Percentiles rank a stretch among this genome's conserved stretches.
Evolutionary conservation across 257 asterid genomes (phyloP).

Genomic region (Salvia rosmarinus): DNA sequence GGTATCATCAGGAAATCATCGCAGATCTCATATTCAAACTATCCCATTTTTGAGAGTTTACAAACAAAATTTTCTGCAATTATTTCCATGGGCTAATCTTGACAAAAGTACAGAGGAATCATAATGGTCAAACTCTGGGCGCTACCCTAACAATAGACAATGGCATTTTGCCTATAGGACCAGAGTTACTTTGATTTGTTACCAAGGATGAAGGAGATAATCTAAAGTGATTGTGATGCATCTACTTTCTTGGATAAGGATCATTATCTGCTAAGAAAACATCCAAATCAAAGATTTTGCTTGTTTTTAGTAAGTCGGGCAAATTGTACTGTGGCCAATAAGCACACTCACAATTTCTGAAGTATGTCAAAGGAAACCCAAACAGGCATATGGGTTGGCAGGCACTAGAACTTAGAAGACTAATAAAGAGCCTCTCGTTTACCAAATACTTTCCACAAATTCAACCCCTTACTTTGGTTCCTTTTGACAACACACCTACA

Average conservation of each 20-base stretch:
- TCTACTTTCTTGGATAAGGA: neutral
- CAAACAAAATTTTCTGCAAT: neutral
- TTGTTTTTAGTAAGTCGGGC: neutral
- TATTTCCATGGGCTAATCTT: neutral
- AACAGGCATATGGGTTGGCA: neutral
- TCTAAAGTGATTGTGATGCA: neutral
- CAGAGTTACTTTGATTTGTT: neutral
- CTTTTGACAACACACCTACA: conserved; percentile 1
- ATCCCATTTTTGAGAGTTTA: neutral
- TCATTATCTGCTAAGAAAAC: neutral
- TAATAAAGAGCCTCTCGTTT: neutral
- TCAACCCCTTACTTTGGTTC: neutral
- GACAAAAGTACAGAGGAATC: neutral
- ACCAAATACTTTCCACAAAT: neutral
- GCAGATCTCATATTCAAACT: too few species aligned
- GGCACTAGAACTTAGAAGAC: neutral
- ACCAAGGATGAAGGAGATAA: neutral
- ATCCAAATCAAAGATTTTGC: neutral
- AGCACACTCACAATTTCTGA: neutral
- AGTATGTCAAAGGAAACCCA: neutral
- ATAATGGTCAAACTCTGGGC: neutral
- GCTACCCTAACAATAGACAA: conserved; percentile 5
- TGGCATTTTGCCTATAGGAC: neutral
- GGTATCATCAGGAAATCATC: neutral
- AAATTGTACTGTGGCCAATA: neutral